Base-by-base conservation (phyloP, 441 rosid species). In the Flueggea neowawraea region DNA sequence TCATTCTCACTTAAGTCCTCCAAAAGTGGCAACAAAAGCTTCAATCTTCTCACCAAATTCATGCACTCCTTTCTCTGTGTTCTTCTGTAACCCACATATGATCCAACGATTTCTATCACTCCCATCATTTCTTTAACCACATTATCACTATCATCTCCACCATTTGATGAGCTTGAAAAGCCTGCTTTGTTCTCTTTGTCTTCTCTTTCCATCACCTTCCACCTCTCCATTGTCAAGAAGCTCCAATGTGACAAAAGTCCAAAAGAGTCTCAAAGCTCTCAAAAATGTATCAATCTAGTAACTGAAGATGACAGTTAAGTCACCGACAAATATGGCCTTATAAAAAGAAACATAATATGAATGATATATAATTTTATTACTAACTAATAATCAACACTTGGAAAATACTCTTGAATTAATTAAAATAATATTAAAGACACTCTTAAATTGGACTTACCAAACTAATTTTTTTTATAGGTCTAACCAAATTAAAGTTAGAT, bases 21-120 rank as follows among this genome's bases (percentile, higher is more conserved):
- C 51, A 83, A 51, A 39, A 83, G 79, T 5, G 91, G 91, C 49
- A 78, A 45, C 71, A 83, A 67, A 17, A 85, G 86, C 81, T 81
- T 83, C 78, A 85, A 57, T 49, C 85, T 78, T 64, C 91, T 72
- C 22, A 75, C 84, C 73, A 85, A 67, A 60, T 76, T 74, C 73
- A 78, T 63, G 65, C 88, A 75, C 72, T 81, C 88, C 67, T 81
- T 85, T 68, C 73, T 81, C 48, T 79, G 90, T 12, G 75, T 73
- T 63, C 31, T 74, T 77, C 86, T 55, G 52, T 66, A 85, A 31
- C 75, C 79, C 47, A 51, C 36, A 48, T 73, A 80, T 0, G 75
- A 76, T 71, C 84, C 87, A 14, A 70, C 62, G 28, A 63, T 71
- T 55, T 73, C 81, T 16, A 85, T 77, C 69, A 70, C 55, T 36